phyloP scores from a whole-genome alignment of 1,284 basidiomycete genomes.

The Naganishia albida region DNA sequence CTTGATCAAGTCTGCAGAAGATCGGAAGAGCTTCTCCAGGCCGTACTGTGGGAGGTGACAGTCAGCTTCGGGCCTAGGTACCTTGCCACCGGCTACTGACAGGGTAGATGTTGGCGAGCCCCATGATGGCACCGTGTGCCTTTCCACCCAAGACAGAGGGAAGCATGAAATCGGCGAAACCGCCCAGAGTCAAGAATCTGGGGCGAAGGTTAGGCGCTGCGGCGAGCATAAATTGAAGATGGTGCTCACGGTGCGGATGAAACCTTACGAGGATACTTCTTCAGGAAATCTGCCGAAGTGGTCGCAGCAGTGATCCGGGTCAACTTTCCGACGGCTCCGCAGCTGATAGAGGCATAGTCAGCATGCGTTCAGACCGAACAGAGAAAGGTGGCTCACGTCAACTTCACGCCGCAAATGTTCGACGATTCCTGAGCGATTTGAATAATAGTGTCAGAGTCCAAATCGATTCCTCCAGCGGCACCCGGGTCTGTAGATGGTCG shows the following conservation, averaged over 20 bases:
- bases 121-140: slow-evolving; percentile 78
- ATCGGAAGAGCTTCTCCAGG: slow-evolving; percentile 64
- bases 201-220: not conserved
- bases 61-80: slow-evolving; percentile 8
- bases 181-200: slow-evolving; percentile 72
- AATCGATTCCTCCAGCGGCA: slow-evolving; percentile 77
- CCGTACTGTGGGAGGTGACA: slow-evolving; percentile 58
- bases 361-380: not conserved
- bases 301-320: slow-evolving; percentile 74
- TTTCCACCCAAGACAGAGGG: slow-evolving; percentile 62
- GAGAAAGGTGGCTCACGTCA: slow-evolving; percentile 64
- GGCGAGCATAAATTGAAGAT: not conserved
- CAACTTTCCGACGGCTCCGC: slow-evolving; percentile 86
- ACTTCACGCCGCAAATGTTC: slow-evolving; percentile 73
- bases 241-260: slow-evolving; percentile 56
- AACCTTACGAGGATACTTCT: slow-evolving; percentile 66
- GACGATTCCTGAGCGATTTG: slow-evolving; percentile 66
- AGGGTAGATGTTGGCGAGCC: slow-evolving; percentile 75
- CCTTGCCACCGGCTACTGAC: slow-evolving; percentile 54
- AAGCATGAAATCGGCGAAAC: slow-evolving; percentile 74
- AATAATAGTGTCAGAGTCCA: slow-evolving; percentile 79
- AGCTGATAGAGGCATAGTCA: slow-evolving; percentile 57
- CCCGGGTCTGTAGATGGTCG: slow-evolving; percentile 65
- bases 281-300: slow-evolving; percentile 62
- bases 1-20: slow-evolving; percentile 59